Conservation (phyloP, 176 grass and related monocot species). For the Aegilops umbellulata region DNA sequence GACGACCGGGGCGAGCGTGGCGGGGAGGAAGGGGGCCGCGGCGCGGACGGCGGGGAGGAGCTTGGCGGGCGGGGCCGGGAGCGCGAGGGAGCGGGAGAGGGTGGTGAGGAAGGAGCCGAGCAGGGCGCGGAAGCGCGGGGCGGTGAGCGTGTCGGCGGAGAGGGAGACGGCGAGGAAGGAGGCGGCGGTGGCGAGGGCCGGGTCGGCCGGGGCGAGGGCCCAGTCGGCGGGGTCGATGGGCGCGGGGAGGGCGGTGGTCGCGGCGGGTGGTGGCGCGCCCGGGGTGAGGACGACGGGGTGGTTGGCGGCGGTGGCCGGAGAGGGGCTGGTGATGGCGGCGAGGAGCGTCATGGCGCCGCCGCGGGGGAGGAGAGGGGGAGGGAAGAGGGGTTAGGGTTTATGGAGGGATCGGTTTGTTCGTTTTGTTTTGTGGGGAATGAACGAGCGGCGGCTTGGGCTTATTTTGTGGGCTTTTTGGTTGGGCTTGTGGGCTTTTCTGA, state of each 20-base stretch:
- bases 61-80: not conserved
- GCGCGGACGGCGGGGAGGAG: slow-evolving; percentile 20
- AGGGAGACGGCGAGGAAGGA: slow-evolving; percentile 30
- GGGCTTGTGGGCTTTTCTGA: too few relatives aligned
- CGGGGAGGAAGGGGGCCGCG: slow-evolving; percentile 36
- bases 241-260: slow-evolving; percentile 25
- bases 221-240: slow-evolving; percentile 50
- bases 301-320: not conserved
- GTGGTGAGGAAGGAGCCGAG: slow-evolving; percentile 48
- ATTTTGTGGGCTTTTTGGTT: too few relatives aligned
- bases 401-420: too few relatives aligned
- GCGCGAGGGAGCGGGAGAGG: slow-evolving; percentile 30
- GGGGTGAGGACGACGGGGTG: slow-evolving; percentile 57
- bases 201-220: slow-evolving; percentile 49
- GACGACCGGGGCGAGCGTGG: slow-evolving; percentile 27
- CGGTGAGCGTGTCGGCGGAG: not conserved
- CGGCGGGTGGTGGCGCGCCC: slow-evolving; percentile 19
- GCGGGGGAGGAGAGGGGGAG: not conserved
- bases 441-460: slow-evolving; percentile 1
- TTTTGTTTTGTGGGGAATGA: not conserved
- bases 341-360: slow-evolving; percentile 67
- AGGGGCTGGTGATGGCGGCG: slow-evolving; percentile 39
- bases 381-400: slow-evolving; percentile 53
- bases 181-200: slow-evolving; percentile 39
- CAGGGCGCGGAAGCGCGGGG: slow-evolving; percentile 32